Evolutionary conservation across 208 protist genomes (phyloP).

Genomic region (Phytomonas sp.): DNA sequence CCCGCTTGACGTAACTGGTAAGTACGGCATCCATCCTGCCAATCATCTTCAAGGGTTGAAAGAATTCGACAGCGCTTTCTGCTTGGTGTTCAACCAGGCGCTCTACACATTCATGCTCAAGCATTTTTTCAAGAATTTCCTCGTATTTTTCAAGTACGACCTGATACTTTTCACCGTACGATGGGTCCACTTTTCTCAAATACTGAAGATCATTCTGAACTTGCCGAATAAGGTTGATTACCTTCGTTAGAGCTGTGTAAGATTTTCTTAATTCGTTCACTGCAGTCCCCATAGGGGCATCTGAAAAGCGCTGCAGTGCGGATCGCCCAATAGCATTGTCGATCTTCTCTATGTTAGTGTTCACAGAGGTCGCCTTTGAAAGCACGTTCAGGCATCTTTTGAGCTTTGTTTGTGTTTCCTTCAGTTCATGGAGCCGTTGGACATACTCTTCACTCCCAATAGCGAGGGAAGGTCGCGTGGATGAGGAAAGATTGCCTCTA

Average conservation of each 20-base stretch:
- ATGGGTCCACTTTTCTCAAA: conserved; percentile 38
- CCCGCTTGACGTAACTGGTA: conserved; percentile 33
- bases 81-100: conserved; percentile 31
- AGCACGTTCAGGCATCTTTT: conserved; percentile 36
- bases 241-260: neutral
- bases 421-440: conserved; percentile 29
- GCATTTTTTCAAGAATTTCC: conserved; percentile 34
- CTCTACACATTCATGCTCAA: conserved; percentile 57
- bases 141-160: conserved; percentile 44
- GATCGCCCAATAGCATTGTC: neutral
- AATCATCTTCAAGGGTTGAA: conserved; percentile 54
- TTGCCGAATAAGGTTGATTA: conserved; percentile 16
- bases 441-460: conserved; percentile 8
- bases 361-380: conserved; percentile 31
- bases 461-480: conserved; percentile 1
- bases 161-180: conserved; percentile 51
- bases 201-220: conserved; percentile 39
- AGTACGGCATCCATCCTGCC: conserved; percentile 51
- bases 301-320: too few relatives aligned
- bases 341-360: conserved; percentile 35
- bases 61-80: conserved; percentile 31
- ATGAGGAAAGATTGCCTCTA: too few relatives aligned
- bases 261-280: neutral
- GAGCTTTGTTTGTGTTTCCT: conserved; percentile 39
- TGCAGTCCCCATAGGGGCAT: neutral